Evolutionary conservation across 2,329 filamentous ascomycete genomes (phyloP), one percentile per base, ranked within the genome.

Genomic region (Dendrostoma leiphaemia): DNA sequence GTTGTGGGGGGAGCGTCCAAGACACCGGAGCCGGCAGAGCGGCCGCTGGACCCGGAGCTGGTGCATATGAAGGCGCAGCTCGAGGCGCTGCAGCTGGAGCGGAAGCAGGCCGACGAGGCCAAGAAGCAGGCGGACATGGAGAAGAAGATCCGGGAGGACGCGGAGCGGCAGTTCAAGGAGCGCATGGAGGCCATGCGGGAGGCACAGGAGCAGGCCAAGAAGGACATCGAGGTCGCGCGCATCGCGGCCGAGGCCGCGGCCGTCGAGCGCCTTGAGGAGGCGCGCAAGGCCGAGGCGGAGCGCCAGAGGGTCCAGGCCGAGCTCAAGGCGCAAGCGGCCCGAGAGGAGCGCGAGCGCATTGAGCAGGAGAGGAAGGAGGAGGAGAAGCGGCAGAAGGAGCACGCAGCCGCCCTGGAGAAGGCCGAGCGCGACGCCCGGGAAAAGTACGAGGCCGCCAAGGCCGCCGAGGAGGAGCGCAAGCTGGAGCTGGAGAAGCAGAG

Each of bases 11-110:
- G 44, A 19, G 54, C 65, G n/a, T n/a, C n/a, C 6, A 65, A 71
- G 4, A 75, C 77, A 5, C 73, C 75, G 2, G 69, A 72, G 1
- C 71, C 64, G 0, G 51, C 59, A 9, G 62, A 65, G 29, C 69
- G 73, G 61, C 72, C 73, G 54, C 69, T 70, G 13, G 51, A 87
- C 50, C 76, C 80, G 2, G 80, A 87, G 53, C 83, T 83, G 62
- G 73, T 86, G 58, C 74, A 74, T n/a, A 77, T 86, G 53, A 79
- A 86, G 58, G 77, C 82, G 58, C 79, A 87, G 61, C 69, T 89
- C 15, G 74, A 77, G 12, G 69, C 71, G 9, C 73, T 81, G 40
- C 75, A 81, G 58, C 71, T 68, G 4, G 74, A 74, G 28, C 69
- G 77, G 53, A 75, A 74, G 28, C 71, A 69, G 58, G 72, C 71